Percentiles rank a stretch among this genome's conserved stretches.
phyloP scores from a whole-genome alignment of 2,329 filamentous ascomycete genomes.

The Trichoderma gracile region DNA sequence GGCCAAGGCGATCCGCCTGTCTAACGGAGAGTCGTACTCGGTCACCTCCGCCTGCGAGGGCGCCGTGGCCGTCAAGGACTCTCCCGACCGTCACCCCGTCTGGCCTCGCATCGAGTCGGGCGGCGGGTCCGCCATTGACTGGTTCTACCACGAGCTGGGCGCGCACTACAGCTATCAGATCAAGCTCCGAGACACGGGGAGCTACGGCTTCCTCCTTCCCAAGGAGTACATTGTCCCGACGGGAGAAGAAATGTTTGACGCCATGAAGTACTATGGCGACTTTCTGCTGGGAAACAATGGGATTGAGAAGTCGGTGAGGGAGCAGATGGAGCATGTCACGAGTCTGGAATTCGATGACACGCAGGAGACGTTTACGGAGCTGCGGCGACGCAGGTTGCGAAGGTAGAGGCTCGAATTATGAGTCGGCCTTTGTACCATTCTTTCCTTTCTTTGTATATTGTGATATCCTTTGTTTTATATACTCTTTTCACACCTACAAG shows the following conservation, averaged over 20 bases:
- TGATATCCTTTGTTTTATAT: background rate
- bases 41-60: slow-evolving; percentile 87
- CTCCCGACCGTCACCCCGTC: slow-evolving; percentile 27
- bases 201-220: slow-evolving; percentile 89
- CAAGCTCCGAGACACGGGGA: slow-evolving; percentile 89
- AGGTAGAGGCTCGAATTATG: slow-evolving; percentile 23
- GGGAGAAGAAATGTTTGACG: slow-evolving; percentile 82
- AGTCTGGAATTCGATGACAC: slow-evolving; percentile 16
- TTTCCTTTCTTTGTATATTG: background rate
- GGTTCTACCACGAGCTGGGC: slow-evolving; percentile 86
- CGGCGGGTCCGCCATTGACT: slow-evolving; percentile 87
- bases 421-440: background rate
- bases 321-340: slow-evolving; percentile 31
- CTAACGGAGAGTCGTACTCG: slow-evolving; percentile 72
- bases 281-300: slow-evolving; percentile 73
- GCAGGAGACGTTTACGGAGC: slow-evolving; percentile 32
- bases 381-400: slow-evolving; percentile 36
- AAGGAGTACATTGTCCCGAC: slow-evolving; percentile 85
- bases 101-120: slow-evolving; percentile 64
- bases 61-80: slow-evolving; percentile 50
- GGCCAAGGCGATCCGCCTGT: slow-evolving; percentile 83
- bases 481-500: background rate
- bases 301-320: slow-evolving; percentile 50
- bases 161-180: slow-evolving; percentile 89
- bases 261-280: slow-evolving; percentile 79